These are phyloP conservation scores for Kodamaea plutei DNA, from an alignment of 1,139 yeast genomes.

Conservation along the genomic window DNA sequence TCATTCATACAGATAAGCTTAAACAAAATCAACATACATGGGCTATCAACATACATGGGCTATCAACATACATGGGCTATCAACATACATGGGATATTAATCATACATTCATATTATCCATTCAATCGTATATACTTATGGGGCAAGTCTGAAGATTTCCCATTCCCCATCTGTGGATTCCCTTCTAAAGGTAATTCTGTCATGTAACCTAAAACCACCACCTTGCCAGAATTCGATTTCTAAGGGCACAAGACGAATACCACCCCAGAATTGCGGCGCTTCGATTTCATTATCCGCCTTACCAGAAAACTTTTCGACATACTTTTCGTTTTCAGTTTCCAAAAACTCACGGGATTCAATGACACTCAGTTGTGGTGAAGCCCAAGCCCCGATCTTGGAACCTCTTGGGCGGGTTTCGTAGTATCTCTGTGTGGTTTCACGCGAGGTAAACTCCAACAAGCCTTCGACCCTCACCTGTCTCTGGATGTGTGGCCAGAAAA, in stretches of 20 bases:
- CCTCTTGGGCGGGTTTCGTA: constrained; percentile 88
- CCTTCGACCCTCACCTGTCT: constrained; percentile 96
- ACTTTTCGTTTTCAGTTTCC: constrained; percentile 46
- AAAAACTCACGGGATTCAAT: constrained; percentile 59
- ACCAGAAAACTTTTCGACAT: constrained; percentile 56
- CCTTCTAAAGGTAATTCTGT: constrained; percentile 73
- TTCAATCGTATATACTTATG: too few species aligned
- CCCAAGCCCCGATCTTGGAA: constrained; percentile 94
- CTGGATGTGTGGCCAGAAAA: constrained; percentile 88
- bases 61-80: too few species aligned
- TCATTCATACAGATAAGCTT: too few species aligned
- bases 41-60: too few species aligned
- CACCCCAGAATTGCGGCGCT: constrained; percentile 96
- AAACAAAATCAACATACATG: too few species aligned
- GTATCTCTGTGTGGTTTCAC: constrained; percentile 73
- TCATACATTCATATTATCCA: too few species aligned
- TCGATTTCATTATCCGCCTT: constrained; percentile 60
- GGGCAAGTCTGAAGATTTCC: constrained; percentile 70
- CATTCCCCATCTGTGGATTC: constrained; percentile 48
- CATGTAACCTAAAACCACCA: constrained; percentile 83
- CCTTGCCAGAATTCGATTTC: constrained; percentile 99
- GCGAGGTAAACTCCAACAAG: constrained; percentile 62
- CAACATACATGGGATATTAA: too few species aligned
- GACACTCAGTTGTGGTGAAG: constrained; percentile 78
- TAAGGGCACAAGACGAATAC: constrained; percentile 78